Conservation (phyloP, 139 green algal genomes). For the Ostreobium quekettii region DNA sequence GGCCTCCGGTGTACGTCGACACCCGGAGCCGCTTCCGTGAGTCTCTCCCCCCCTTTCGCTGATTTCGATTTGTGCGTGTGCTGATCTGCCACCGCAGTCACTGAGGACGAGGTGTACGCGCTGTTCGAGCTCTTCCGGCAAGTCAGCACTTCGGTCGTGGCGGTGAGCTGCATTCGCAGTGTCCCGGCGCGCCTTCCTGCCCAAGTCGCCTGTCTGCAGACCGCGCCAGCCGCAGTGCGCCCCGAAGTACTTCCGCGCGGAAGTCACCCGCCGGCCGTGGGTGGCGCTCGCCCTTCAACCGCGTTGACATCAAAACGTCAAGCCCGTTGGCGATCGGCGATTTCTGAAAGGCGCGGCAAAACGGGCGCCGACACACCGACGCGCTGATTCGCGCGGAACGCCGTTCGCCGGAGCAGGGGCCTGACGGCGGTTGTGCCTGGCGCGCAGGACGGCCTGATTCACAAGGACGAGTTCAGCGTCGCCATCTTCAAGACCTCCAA, state of each 20-base stretch:
- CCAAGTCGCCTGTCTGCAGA: background rate
- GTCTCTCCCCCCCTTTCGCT: background rate
- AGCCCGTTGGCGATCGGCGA: no score
- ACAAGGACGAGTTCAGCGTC: constrained; percentile 60
- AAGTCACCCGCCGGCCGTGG: no score
- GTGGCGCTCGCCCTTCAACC: no score
- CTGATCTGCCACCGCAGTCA: constrained; percentile 26
- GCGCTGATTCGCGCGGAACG: no score
- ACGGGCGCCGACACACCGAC: no score
- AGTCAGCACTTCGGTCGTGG: constrained; percentile 45
- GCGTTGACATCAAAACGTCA: no score
- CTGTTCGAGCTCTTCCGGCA: constrained; percentile 40
- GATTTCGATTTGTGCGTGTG: background rate
- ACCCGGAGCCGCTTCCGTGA: background rate
- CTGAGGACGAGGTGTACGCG: constrained; percentile 40
- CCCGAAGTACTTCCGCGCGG: no score
- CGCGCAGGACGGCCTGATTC: constrained; percentile 51
- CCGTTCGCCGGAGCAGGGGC: no score
- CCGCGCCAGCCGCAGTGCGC: no score
- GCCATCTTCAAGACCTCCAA: constrained; percentile 49
- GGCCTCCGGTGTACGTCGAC: background rate
- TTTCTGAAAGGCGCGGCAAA: no score
- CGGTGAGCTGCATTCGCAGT: constrained; percentile 21
- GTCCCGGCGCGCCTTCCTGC: background rate
- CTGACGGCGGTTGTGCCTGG: no score